Base-by-base conservation (phyloP, 371 early-diverging fungal genomes). In the Mortierella sp. region DNA sequence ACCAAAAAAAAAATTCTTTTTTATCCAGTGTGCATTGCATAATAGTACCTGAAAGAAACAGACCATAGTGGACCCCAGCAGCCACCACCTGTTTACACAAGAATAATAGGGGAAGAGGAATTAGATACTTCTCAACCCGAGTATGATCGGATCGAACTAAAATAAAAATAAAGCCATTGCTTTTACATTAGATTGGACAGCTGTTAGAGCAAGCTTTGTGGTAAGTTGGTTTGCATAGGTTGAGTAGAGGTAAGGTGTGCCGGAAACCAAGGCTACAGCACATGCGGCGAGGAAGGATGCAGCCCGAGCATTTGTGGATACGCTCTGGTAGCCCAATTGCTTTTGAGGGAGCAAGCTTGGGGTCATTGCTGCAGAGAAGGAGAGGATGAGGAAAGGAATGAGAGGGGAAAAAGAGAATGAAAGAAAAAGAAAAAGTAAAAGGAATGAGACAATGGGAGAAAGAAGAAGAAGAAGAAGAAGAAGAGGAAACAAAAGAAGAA, bases 151-250 rank as follows among this genome's bases (percentile, higher is more conserved):
- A 22, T n/a, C 1, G 35, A 31, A 6, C 5, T 6, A 40, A 40
- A 40, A 13, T 9, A 40, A 40, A 40, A 40, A 40, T 9, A 40
- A 40, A 40, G 13, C 6, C 6, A 40, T 6, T 40, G 40, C 6
- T 40, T 40, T 70, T 80, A 80, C 80, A 61, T 74, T 80, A 17
- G 80, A 80, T 54, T 70, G 71, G 23, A 80, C 28, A 8, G 75
- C 80, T 1, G 70, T 74, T 31, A 80, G 61, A 37, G 62, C 53
- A 28, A 80, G 75, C 34, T 69, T 66, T 3, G 80, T 54, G 17
- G 80, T 80, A 53, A 80, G 80, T 45, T 80, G 80, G 51, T 80
- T 80, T 56, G 67, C 74, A 29, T 80, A 80, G 53, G 80, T 80
- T 10, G 80, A 74, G 43, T 80, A 80, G 42, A 80, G 71, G 53